Base-by-base conservation (phyloP, 179 eudicot species). In the Corrigiola litoralis region DNA sequence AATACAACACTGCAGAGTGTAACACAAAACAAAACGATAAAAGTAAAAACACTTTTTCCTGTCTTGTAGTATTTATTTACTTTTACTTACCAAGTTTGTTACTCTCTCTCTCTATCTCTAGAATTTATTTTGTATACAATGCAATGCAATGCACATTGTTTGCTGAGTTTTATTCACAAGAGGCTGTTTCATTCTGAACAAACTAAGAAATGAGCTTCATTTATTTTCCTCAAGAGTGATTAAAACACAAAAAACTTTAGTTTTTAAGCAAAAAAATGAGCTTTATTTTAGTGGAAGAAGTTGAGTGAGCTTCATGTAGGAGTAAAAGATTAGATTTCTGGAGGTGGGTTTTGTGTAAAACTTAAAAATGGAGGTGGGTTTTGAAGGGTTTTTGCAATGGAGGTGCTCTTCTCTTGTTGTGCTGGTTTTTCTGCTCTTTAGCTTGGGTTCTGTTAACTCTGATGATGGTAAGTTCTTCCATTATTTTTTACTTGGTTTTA, bases 391-490 rank as follows among this genome's bases (percentile, higher is more conserved):
- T 21, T 66, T 47, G 23, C 63, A 75, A 44, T 65, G 67, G 66
- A 59, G 72, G 64, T 40, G 76, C 36, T 29, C 54, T 46, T 56
- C n/a, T 53, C 32, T 65, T 67, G 13, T 56, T 33, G 32, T 25
- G 28, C 58, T 71, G 44, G 52, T 37, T 60, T 45, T 80, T 48
- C 20, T 78, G 8, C 59, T 81, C 44, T 75, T 68, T 51, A 42
- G 65, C 67, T 62, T 79, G 63, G 66, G 72, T 56, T 77, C 73
- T 29, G 95, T 81, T 46, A 71, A 63, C 44, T 85, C 90, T 32
- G 90, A 84, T 49, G 96, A 89, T 58, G 96, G 98, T 92, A 63
- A 75, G 84, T 56, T 61, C 32, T 40, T 68, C 20, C 33, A 24
- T 21, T 52, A 9, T 10, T 28, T 32, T 11, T 55, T 68, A 57